Conservation (phyloP, 306 rosid genomes). For the Trifolium subterraneum region DNA sequence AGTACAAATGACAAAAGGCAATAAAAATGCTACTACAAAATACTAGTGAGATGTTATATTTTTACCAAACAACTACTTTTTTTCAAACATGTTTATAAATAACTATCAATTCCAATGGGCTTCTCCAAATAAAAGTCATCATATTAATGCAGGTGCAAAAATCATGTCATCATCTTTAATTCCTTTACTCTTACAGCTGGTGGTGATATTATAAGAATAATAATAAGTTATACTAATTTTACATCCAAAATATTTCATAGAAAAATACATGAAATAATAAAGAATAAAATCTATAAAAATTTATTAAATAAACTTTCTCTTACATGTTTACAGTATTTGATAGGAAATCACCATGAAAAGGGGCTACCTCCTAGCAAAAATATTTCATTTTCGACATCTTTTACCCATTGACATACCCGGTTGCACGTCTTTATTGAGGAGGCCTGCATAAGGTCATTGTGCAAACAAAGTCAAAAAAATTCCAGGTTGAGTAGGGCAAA, state of each 20-base stretch:
- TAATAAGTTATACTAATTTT: too few species aligned
- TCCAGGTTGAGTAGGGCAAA: conserved; percentile 14
- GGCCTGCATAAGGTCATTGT: conserved; percentile 62
- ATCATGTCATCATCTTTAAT: conserved; percentile 22
- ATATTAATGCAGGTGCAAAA: conserved; percentile 19
- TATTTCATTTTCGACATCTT: conserved; percentile 91
- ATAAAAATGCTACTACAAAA: too few species aligned
- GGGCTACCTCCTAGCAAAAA: conserved; percentile 98
- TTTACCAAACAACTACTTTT: neutral
- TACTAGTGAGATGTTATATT: neutral
- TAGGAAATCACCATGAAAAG: conserved; percentile 85
- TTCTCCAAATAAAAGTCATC: conserved; percentile 17
- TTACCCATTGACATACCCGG: conserved; percentile 94
- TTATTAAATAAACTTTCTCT: conserved; percentile 47
- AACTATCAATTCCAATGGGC: neutral
- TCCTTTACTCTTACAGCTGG: conserved; percentile 23
- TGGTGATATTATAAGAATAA: neutral
- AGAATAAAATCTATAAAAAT: conserved; percentile 16
- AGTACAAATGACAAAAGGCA: too few species aligned
- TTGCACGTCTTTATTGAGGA: conserved; percentile 91
- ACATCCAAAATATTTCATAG: neutral
- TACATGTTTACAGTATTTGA: conserved; percentile 59
- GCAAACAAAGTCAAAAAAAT: conserved; percentile 38
- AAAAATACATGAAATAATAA: neutral
- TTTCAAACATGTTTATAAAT: neutral